phyloP scores from a whole-genome alignment of 768 basidiomycete genomes.

The Gautieria morchelliformis region DNA sequence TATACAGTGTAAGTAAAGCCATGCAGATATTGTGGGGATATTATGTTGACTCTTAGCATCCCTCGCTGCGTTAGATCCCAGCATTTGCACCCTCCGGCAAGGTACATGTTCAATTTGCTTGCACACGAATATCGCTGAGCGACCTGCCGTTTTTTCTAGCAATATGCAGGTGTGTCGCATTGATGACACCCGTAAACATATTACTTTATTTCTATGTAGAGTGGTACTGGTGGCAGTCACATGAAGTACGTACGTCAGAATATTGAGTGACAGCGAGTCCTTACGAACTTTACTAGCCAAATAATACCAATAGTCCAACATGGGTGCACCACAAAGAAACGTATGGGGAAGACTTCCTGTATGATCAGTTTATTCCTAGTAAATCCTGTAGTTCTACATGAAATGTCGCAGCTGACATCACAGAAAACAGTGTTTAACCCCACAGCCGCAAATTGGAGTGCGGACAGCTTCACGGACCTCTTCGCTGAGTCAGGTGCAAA shows the following conservation, averaged over 20 bases:
- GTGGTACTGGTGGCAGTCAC: conserved; percentile 31
- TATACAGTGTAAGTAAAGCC: neutral
- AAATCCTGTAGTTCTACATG: neutral
- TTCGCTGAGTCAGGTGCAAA: conserved; percentile 49
- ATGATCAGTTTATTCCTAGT: conserved; percentile 48
- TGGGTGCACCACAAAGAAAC: conserved; percentile 41
- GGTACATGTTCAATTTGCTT: neutral
- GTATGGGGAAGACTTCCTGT: conserved; percentile 41
- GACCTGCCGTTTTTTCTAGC: conserved; percentile 31
- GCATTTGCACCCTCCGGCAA: conserved; percentile 13
- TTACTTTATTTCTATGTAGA: conserved; percentile 28
- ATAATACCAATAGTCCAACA: conserved; percentile 28
- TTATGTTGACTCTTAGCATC: too few relatives aligned
- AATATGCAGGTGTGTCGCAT: neutral
- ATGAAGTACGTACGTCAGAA: conserved; percentile 25
- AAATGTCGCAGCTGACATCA: neutral
- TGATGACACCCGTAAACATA: too few relatives aligned
- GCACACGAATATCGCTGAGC: conserved; percentile 15
- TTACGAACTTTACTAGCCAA: conserved; percentile 24
- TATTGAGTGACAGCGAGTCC: conserved; percentile 23
- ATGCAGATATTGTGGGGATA: conserved; percentile 24
- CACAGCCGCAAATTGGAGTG: conserved; percentile 42
- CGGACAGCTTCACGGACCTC: conserved; percentile 44
- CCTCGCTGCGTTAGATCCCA: conserved; percentile 10
- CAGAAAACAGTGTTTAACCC: conserved; percentile 22